Percentiles rank a stretch among this genome's conserved stretches.
phyloP scores from a whole-genome alignment of 2,329 filamentous ascomycete species.

The Nakataea oryzae region DNA sequence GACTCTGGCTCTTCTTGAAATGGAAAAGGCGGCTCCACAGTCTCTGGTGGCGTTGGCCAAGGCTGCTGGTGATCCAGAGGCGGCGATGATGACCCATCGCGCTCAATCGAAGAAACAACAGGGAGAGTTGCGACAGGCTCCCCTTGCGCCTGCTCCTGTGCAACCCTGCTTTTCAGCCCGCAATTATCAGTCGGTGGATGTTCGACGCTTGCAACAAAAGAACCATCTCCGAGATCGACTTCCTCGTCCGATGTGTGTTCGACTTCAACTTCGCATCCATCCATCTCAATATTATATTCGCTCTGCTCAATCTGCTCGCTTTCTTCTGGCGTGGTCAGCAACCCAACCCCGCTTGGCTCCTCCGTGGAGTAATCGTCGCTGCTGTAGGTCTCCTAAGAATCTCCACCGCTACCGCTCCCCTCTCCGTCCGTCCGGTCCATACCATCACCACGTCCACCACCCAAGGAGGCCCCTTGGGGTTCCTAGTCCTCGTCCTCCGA shows the following conservation, averaged over 20 bases:
- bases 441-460: not conserved
- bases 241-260: too few relatives aligned
- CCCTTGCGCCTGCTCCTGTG: too few relatives aligned
- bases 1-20: not conserved
- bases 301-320: not conserved
- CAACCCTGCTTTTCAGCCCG: not conserved
- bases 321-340: not conserved
- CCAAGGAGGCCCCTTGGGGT: not conserved
- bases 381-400: too few relatives aligned
- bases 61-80: not conserved
- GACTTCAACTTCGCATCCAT: too few relatives aligned
- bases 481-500: slow-evolving; percentile 54
- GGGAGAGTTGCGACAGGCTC: too few relatives aligned
- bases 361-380: not conserved
- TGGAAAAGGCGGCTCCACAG: too few relatives aligned
- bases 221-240: not conserved
- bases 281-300: not conserved
- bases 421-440: not conserved
- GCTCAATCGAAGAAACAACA: not conserved
- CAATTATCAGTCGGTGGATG: not conserved
- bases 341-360: not conserved
- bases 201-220: not conserved
- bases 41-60: too few relatives aligned
- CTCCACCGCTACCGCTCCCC: not conserved
- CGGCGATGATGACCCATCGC: not conserved